Evolutionary conservation across 2,329 filamentous ascomycete species (phyloP).

Genomic region (Arthroderma sp.): DNA sequence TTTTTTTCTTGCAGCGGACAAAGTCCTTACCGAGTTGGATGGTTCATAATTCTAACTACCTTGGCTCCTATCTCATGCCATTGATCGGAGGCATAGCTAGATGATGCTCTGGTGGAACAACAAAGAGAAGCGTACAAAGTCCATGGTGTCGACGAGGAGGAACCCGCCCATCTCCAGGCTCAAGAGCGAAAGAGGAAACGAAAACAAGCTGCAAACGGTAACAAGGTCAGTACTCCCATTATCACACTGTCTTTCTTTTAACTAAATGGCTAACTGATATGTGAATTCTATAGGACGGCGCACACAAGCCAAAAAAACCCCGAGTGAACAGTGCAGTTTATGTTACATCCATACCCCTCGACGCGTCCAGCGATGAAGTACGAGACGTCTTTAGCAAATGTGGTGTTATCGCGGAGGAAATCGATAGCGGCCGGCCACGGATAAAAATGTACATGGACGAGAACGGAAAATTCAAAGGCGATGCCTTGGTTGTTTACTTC

Average conservation of each 20-base stretch:
- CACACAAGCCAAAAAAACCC: constrained; percentile 28
- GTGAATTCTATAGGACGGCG: not conserved
- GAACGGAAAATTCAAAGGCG: constrained; percentile 77
- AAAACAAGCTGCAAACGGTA: constrained; percentile 38
- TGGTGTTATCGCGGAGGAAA: constrained; percentile 86
- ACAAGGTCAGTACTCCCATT: constrained; percentile 33
- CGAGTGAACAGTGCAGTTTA: constrained; percentile 79
- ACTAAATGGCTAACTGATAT: not conserved
- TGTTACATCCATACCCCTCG: constrained; percentile 71
- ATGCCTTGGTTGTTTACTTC: constrained; percentile 88
- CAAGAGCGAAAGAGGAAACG: constrained; percentile 39
- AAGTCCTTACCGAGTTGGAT: constrained; percentile 4
- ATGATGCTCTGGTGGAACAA: constrained; percentile 47
- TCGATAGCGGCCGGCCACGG: constrained; percentile 72
- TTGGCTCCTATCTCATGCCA: constrained; percentile 11
- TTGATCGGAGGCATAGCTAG: constrained; percentile 34
- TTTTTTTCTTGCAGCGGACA: not conserved
- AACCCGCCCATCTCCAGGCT: constrained; percentile 25
- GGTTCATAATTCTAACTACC: constrained; percentile 21
- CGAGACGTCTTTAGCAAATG: constrained; percentile 74
- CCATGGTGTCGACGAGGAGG: constrained; percentile 45
- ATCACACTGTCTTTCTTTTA: not conserved
- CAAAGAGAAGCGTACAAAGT: constrained; percentile 50
- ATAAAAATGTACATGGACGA: constrained; percentile 88
- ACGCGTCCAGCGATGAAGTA: constrained; percentile 69